Evolutionary conservation across 495 filamentous ascomycete genomes (phyloP).

Genomic region (Ascodesmis nigricans): DNA sequence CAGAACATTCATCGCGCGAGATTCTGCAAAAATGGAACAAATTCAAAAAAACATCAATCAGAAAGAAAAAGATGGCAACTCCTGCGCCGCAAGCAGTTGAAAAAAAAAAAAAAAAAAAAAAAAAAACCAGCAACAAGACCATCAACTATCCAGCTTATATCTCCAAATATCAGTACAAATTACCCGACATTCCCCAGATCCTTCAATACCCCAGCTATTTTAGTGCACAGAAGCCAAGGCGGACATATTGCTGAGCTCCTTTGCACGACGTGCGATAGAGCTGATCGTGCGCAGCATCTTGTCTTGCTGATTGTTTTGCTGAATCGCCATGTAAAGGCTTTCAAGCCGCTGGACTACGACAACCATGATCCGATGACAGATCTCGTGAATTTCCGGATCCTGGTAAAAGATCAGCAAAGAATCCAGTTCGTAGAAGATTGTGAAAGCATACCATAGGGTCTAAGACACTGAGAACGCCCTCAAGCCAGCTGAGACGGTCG

Average conservation of each 20-base stretch:
- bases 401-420: too few relatives aligned
- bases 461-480: constrained; percentile 37
- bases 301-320: constrained; percentile 37
- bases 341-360: constrained; percentile 51
- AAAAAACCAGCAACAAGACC: constrained; percentile 18
- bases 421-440: constrained; percentile 1
- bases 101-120: constrained; percentile 4
- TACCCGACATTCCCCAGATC: constrained; percentile 7
- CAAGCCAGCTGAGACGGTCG: constrained; percentile 58
- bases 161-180: too few relatives aligned
- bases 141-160: constrained; percentile 7
- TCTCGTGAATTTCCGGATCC: constrained; percentile 55
- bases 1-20: constrained; percentile 1
- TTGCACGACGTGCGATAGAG: constrained; percentile 31
- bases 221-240: constrained; percentile 9
- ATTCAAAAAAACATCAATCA: background rate
- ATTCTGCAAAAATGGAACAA: constrained; percentile 2
- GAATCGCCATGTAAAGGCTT: constrained; percentile 44
- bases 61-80: constrained; percentile 1
- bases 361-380: constrained; percentile 50
- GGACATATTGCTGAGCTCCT: constrained; percentile 27
- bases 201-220: constrained; percentile 4
- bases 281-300: constrained; percentile 41
- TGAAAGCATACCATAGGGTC: constrained; percentile 27
- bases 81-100: constrained; percentile 8